Evolutionary conservation across 257 asterid genomes (phyloP).

Genomic region (Penstemon newberryi): DNA sequence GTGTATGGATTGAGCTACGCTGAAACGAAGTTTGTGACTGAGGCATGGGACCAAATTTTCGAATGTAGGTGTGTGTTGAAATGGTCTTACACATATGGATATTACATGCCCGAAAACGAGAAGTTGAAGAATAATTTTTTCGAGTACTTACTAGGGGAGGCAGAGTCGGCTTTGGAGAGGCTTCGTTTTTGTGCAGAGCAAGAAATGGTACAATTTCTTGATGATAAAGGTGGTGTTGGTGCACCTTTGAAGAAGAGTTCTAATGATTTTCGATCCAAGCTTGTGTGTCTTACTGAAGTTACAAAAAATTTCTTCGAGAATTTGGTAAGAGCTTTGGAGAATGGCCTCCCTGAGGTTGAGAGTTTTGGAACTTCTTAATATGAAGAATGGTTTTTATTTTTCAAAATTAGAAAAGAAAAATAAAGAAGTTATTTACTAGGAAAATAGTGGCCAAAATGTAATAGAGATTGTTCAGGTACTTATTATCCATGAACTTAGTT

Average conservation of each 20-base stretch:
- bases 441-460: no score
- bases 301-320: constrained; percentile 29
- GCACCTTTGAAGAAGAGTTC: background rate
- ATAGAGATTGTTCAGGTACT: no score
- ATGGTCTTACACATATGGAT: constrained; percentile 51
- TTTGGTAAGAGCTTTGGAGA: constrained; percentile 36
- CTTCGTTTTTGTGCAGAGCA: constrained; percentile 51
- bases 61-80: constrained; percentile 53
- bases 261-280: background rate
- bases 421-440: no score
- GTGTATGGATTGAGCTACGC: background rate
- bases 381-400: no score
- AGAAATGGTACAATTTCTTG: constrained; percentile 13
- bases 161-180: constrained; percentile 41
- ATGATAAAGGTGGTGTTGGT: background rate
- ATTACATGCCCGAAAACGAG: constrained; percentile 24
- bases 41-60: constrained; percentile 54
- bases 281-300: constrained; percentile 7
- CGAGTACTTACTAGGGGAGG: constrained; percentile 44
- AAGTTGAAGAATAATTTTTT: constrained; percentile 25
- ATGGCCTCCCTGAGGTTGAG: constrained; percentile 29
- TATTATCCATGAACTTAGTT: no score
- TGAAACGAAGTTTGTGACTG: constrained; percentile 14
- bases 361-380: background rate
- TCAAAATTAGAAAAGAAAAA: no score